Conservation (phyloP, 345 rosid species). For the Murraya paniculata region DNA sequence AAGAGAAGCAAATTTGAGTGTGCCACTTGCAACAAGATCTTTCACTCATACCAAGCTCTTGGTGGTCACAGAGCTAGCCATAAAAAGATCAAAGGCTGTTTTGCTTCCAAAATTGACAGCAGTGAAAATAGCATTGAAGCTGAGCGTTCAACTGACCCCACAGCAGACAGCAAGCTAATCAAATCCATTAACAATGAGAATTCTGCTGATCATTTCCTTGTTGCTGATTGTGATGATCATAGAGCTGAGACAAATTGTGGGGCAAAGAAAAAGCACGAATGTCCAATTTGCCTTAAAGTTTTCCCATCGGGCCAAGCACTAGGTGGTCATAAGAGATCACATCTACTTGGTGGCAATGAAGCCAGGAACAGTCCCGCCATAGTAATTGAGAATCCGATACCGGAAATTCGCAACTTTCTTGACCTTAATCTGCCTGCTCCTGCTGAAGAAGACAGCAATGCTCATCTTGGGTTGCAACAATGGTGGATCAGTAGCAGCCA, state of each 20-base stretch:
- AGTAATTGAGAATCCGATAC: slow-evolving; percentile 18
- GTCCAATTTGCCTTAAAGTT: slow-evolving; percentile 63
- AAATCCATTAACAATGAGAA: slow-evolving; percentile 16
- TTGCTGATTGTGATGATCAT: slow-evolving; percentile 11
- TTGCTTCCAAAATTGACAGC: slow-evolving; percentile 30
- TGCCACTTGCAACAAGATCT: slow-evolving; percentile 60
- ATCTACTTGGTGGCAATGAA: slow-evolving; percentile 27
- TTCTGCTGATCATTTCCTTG: neutral
- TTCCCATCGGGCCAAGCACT: slow-evolving; percentile 82
- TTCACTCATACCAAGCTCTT: slow-evolving; percentile 77
- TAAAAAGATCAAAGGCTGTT: slow-evolving; percentile 42
- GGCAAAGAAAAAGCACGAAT: slow-evolving; percentile 42
- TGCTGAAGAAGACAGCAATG: slow-evolving; percentile 44
- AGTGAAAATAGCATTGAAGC: slow-evolving; percentile 32
- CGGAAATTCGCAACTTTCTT: slow-evolving; percentile 33
- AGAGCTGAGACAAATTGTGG: slow-evolving; percentile 21
- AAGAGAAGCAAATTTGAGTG: slow-evolving; percentile 55
- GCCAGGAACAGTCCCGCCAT: slow-evolving; percentile 16
- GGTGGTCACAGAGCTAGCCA: slow-evolving; percentile 93
- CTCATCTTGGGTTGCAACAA: slow-evolving; percentile 37
- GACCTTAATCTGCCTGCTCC: slow-evolving; percentile 63
- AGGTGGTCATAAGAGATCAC: slow-evolving; percentile 87
- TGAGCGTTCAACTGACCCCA: slow-evolving; percentile 21
- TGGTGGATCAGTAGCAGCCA: slow-evolving; percentile 57
- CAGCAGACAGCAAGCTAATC: slow-evolving; percentile 15